Base-by-base conservation (phyloP, 2,329 filamentous ascomycete genomes). In the Exophiala viscosa region DNA sequence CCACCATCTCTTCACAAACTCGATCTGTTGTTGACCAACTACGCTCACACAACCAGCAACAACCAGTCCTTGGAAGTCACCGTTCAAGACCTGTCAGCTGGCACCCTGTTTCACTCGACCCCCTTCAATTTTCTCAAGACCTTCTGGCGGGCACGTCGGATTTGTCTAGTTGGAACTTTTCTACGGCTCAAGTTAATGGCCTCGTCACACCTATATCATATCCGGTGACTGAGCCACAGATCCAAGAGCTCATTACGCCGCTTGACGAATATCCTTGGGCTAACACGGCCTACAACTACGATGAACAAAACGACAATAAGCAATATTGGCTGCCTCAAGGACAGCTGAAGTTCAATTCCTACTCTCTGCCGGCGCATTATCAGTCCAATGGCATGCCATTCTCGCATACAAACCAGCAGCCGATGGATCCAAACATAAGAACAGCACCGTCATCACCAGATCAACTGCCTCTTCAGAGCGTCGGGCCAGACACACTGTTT, bases 401-500 rank as follows among this genome's bases (percentile, higher is more conserved):
- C 34, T 57, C 50, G 55, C 48, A 52, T 17, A 33, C 23, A 31
- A 33, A 44, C 23, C 58, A 57, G 17, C 15, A 31, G 8, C 10
- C 48, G 17, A 44, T 40, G 8, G 33, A 32, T 4, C 34, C 35
- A 3, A 41, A 50, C 35, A 47, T 60, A 15, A 50, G 41, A 33
- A 64, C 62, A 7, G 62, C 62, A 20, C 60, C 62, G 14, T 48
- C 60, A 31, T 60, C 60, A n/a, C 62, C 62, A 39, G 50, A 55
- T 38, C 59, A 47, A 17, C 32, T 56, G 10, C 59, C 55, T 11
- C 23, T 60, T 3, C 52, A 55, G 33, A 54, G 56, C n/a, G 40
- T 60, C 17, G 48, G 42, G n/a, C 28, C 53, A 10, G 50, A 54
- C 23, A 46, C 44, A 1, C 35, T 54, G 11, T 50, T 38, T 3